Percentiles rank a stretch among this genome's conserved stretches.
phyloP scores from a whole-genome alignment of 768 basidiomycete genomes.

The Leucosporidium scottii region DNA sequence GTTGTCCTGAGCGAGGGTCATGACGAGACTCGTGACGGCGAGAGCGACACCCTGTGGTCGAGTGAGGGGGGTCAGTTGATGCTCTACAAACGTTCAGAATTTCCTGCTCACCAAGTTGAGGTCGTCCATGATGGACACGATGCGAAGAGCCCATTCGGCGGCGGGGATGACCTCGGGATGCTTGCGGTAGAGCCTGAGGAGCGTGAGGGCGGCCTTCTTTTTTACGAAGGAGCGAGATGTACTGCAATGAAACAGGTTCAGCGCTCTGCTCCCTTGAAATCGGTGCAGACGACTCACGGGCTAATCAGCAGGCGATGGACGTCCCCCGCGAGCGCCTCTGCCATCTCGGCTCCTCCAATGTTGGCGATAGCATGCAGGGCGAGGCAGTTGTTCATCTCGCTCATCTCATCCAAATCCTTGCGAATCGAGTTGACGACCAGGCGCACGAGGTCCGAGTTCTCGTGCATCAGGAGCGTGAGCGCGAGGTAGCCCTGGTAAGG shows the following conservation, averaged over 20 bases:
- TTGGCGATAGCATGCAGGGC: slow-evolving; percentile 98
- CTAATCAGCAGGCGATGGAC: slow-evolving; percentile 92
- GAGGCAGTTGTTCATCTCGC: slow-evolving; percentile 90
- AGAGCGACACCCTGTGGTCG: slow-evolving; percentile 77
- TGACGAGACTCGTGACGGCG: slow-evolving; percentile 84
- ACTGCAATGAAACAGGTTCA: slow-evolving; percentile 44
- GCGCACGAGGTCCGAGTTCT: slow-evolving; percentile 93
- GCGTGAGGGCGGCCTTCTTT: slow-evolving; percentile 94
- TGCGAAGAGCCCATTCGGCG: slow-evolving; percentile 88
- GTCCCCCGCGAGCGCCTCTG: slow-evolving; percentile 84
- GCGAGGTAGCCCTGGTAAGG: slow-evolving; percentile 84
- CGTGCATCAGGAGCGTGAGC: slow-evolving; percentile 94
- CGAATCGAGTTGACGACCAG: slow-evolving; percentile 97
- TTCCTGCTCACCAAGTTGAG: slow-evolving; percentile 57
- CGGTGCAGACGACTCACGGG: slow-evolving; percentile 53
- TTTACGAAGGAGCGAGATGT: slow-evolving; percentile 93
- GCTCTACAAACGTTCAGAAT: background rate
- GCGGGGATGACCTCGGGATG: slow-evolving; percentile 90
- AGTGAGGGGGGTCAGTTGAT: too few species aligned
- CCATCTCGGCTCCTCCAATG: slow-evolving; percentile 96
- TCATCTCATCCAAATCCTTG: slow-evolving; percentile 90
- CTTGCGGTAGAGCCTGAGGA: slow-evolving; percentile 88
- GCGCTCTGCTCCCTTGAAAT: background rate
- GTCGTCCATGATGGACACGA: slow-evolving; percentile 94
- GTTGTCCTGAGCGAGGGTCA: slow-evolving; percentile 90